Base-by-base conservation (phyloP, 2,329 filamentous ascomycete genomes). In the Colletotrichum australisinense region DNA sequence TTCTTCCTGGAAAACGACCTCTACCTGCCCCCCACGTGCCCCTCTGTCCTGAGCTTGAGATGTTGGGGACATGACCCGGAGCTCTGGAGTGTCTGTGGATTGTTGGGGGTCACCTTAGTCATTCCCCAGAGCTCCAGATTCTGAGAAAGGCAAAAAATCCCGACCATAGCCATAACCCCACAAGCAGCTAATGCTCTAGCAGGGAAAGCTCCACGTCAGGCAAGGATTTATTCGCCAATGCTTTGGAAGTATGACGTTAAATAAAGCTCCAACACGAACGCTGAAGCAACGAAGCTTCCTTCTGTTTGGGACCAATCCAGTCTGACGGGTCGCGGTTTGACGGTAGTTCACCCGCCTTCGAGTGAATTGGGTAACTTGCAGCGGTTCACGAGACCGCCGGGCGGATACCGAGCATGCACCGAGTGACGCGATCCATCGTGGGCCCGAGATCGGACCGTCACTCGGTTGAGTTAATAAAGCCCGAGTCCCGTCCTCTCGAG, bases 11-110 rank as follows among this genome's bases (percentile, higher is more conserved):
- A 93, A 11, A 86, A 87, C 7, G 93, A 97, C 74, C 81, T 98
- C 58, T 95, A 94, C 93, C 85, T 85, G 78, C 30, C 95, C 98
- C 98, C 35, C 35, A 42, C 35, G 35, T 42, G 35, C 35, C 35
- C 35, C 84, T 98, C 74, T 93, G 97, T 78, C 92, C 95, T 77
- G 95, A 98, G 86, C 95, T 98, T 5, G 85, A 87, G 80, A 89
- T 93, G 76, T 81, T 98, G 49, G 90, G 92, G 2, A 95, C 95
- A 52, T 93, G 96, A 46, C 19, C 42, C 42, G 7, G 8, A n/a
- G 42, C 42, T 46, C 42, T n/a, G 35, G 35, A 16, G 35, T 16
- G 16, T 16, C 35, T 42, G 35, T 16, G 55, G 28, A 57, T 57
- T 32, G 52, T 24, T 57, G 22, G 55, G 24, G 55, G 26, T 28